Evolutionary conservation across 495 filamentous ascomycete genomes (phyloP), one percentile per base, ranked within the genome.

Genomic region (Aspergillus cristatus): DNA sequence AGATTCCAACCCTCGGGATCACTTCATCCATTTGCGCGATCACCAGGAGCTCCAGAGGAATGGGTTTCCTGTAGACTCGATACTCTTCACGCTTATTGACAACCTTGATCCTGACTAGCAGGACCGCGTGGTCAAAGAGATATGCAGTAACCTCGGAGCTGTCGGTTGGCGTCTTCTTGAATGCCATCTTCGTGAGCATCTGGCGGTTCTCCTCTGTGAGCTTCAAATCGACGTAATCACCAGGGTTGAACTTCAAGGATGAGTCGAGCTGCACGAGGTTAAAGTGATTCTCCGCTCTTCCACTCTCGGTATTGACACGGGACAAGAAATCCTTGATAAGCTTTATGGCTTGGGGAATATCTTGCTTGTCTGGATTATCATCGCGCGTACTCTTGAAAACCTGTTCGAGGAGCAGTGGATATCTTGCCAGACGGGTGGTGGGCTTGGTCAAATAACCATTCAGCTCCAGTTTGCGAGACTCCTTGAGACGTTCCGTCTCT

Each of bases 371-470:
- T 0, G 87, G 81, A 44, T 79, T 96, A 20, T 79, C 84, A 28
- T 89, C 83, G 14, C 81, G 74, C 0, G 89, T 95, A 52, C 86
- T 81, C 51, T 96, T 97, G 32, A 84, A 49, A 16, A 97, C 82
- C 35, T 86, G 85, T 44, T 96, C 91, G n/a, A 99, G 68, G 3
- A 99, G 71, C 22, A 99, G 68, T 5, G 93, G 93, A 57, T 99
- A 99, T 55, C 93, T 75, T 26, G 93, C 93, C 50, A 99, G 68
- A 68, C 93, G 75, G 20, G 93, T 99, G 5, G 93, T 99, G 0
- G 93, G 93, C 58, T 99, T 99, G 1, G 93, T 99, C 32, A 99
- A 67, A 53, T 99, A 99, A 42, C 93, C 93, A 60, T 99, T 99
- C 34, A 99, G 67, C 60, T 99, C 93, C 22, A 99, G 68, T 63